Percentiles rank a stretch among this genome's conserved stretches.
These are phyloP conservation scores for Melanogaster broomeanus DNA, from an alignment of 768 basidiomycete species.

Conservation along the genomic window DNA sequence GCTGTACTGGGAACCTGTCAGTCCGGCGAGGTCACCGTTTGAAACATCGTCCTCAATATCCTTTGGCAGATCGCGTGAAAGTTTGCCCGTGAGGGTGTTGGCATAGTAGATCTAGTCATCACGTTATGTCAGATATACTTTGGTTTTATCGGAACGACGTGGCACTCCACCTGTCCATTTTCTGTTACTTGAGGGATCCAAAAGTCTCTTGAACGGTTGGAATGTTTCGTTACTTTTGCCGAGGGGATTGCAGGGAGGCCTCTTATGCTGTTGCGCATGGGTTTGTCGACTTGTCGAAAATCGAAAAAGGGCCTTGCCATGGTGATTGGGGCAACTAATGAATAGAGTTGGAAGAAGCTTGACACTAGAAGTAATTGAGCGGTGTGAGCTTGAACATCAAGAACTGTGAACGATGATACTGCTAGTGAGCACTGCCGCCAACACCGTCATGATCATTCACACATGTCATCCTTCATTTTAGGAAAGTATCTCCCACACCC, in stretches of 20 bases:
- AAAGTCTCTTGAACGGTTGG: conserved; percentile 58
- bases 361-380: background rate
- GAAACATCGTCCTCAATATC: conserved; percentile 61
- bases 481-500: background rate
- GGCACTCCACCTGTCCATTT: conserved; percentile 70
- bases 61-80: conserved; percentile 76
- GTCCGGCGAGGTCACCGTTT: conserved; percentile 56
- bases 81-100: conserved; percentile 81
- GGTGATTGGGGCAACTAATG: conserved; percentile 8
- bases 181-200: conserved; percentile 88
- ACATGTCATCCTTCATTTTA: background rate
- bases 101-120: conserved; percentile 82
- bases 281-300: background rate
- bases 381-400: background rate
- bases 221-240: conserved; percentile 1
- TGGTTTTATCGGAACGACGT: conserved; percentile 2
- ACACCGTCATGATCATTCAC: background rate
- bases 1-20: conserved; percentile 50
- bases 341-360: background rate
- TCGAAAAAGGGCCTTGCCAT: conserved; percentile 20
- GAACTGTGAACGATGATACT: background rate
- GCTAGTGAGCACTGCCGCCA: background rate
- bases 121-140: background rate
- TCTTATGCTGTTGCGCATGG: conserved; percentile 23
- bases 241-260: conserved; percentile 31